Evolutionary conservation across 73 alveolate genomes (phyloP).

Genomic region (Tetrahymena thermophila): DNA sequence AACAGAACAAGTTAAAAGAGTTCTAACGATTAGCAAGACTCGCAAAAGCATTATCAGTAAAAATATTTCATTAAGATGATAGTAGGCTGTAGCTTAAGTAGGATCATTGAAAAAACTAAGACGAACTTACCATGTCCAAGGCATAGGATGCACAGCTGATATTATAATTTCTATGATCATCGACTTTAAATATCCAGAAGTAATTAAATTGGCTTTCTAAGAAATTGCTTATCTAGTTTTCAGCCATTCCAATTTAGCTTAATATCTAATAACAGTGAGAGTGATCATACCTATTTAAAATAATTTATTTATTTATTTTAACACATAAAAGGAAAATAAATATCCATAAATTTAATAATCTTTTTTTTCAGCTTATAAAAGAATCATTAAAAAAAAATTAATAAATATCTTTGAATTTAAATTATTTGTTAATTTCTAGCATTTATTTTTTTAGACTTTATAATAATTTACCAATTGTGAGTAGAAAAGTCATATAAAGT

Average conservation of each 20-base stretch:
- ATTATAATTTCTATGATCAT: slow-evolving; percentile 13
- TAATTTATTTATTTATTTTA: too few relatives aligned
- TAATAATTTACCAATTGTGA: neutral
- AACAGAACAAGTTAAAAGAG: slow-evolving; percentile 1
- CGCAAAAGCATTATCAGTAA: slow-evolving; percentile 9
- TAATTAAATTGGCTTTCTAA: neutral
- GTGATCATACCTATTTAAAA: neutral
- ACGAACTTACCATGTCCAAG: slow-evolving; percentile 1
- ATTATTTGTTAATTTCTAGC: neutral
- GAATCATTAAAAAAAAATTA: too few relatives aligned
- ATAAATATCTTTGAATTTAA: neutral
- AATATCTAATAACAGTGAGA: neutral
- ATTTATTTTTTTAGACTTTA: neutral
- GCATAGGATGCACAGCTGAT: slow-evolving; percentile 7
- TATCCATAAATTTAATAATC: too few relatives aligned
- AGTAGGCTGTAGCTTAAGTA: slow-evolving; percentile 5
- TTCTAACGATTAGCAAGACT: slow-evolving; percentile 4
- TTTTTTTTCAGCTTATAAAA: too few relatives aligned
- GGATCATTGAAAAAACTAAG: slow-evolving; percentile 7
- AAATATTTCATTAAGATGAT: slow-evolving; percentile 27
- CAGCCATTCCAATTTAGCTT: neutral
- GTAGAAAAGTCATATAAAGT: neutral
- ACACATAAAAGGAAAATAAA: too few relatives aligned
- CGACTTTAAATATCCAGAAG: neutral
- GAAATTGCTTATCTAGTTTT: neutral